Conservation (phyloP, 2,329 filamentous ascomycete species). For the Arthrobotrys iridis region DNA sequence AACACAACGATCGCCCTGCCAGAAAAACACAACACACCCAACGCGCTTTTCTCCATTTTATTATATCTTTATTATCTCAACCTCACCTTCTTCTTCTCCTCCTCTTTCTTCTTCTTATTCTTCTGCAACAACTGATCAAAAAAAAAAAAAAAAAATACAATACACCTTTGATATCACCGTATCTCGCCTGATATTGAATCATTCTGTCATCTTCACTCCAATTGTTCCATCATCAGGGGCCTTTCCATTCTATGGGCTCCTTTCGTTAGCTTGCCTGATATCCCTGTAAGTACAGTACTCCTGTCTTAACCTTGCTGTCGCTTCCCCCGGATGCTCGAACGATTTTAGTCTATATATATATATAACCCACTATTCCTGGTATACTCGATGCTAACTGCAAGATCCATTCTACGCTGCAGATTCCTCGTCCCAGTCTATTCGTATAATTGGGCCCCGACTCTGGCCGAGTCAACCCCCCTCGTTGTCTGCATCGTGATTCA, state of each 20-base stretch:
- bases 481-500: constrained; percentile 22
- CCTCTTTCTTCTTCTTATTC: neutral
- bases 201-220: neutral
- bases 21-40: too few species aligned
- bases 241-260: neutral
- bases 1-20: too few species aligned
- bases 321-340: neutral
- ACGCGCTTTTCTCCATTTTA: neutral
- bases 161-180: neutral
- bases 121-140: neutral
- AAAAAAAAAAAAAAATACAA: too few species aligned
- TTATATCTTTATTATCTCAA: neutral
- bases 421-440: neutral
- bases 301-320: neutral
- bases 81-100: neutral
- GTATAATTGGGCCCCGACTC: neutral
- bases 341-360: too few species aligned
- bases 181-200: neutral
- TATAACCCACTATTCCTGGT: too few species aligned
- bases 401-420: neutral
- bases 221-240: neutral
- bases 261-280: neutral
- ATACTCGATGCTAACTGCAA: neutral
- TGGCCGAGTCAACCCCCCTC: neutral
- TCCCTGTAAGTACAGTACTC: constrained; percentile 7